phyloP scores from a whole-genome alignment of 306 rosid genomes.

The Trifolium repens region DNA sequence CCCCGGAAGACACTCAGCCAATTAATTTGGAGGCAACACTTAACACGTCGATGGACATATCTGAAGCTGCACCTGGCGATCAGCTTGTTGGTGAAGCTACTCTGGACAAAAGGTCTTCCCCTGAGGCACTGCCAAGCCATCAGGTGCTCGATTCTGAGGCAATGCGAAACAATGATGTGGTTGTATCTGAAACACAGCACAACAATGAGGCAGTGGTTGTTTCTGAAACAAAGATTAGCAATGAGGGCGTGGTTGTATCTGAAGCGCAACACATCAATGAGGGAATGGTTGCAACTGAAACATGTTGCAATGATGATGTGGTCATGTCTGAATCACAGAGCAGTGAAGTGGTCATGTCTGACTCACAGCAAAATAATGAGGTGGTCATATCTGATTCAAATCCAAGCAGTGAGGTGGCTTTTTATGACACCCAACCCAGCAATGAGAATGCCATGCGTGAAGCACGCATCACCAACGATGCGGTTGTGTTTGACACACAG shows the following conservation, averaged over 20 bases:
- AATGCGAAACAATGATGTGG: background rate
- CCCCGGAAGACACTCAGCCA: slow-evolving; percentile 4
- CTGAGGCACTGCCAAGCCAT: slow-evolving; percentile 16
- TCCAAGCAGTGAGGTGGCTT: background rate
- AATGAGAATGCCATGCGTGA: slow-evolving; percentile 11
- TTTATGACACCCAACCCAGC: slow-evolving; percentile 31
- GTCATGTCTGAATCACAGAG: slow-evolving; percentile 24
- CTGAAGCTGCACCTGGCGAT: slow-evolving; percentile 26
- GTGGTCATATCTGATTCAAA: slow-evolving; percentile 16
- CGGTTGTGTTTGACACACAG: slow-evolving; percentile 14
- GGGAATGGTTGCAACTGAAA: slow-evolving; percentile 14
- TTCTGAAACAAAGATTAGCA: slow-evolving; percentile 29
- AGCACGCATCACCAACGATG: background rate
- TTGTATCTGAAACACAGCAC: slow-evolving; percentile 17
- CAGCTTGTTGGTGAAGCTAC: slow-evolving; percentile 15
- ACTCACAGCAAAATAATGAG: slow-evolving; percentile 33
- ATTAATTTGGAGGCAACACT: slow-evolving; percentile 18
- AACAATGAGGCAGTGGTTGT: background rate
- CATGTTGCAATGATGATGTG: background rate
- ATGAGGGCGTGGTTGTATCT: background rate
- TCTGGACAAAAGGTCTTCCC: slow-evolving; percentile 14
- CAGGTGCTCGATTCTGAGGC: slow-evolving; percentile 18
- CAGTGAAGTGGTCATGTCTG: slow-evolving; percentile 25
- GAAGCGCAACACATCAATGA: background rate
- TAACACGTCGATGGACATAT: background rate